Evolutionary conservation across 2,329 filamentous ascomycete genomes (phyloP), one percentile per base, ranked within the genome.

Genomic region (Neofusicoccum parvum): DNA sequence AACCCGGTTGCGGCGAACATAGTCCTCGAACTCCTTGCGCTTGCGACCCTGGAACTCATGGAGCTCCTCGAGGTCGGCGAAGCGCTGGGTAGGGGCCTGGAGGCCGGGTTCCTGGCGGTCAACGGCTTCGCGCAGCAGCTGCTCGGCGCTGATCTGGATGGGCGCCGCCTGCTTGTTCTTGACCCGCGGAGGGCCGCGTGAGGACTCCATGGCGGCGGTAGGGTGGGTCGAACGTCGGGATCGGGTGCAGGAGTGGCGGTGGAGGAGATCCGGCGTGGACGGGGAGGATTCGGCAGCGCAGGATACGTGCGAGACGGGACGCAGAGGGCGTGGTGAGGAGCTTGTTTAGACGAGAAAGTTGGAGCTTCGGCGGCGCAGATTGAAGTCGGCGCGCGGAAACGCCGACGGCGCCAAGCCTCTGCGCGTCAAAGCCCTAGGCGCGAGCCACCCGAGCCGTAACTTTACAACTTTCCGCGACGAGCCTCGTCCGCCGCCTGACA

Each of bases 41-140:
- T 98, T 98, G 69, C 95, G 88, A 64, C 94, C 94, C 80, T 99
- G 95, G 79, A 92, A 97, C 80, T 98, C 95, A 82, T 98, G 94
- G 54, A 99, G 88, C 82, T 99, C 95, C 82, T 99, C 95, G 72
- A 99, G 87, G 73, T 99, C 95, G 70, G 92, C 92, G 73, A 99
- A 98, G 50, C 94, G 90, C 80, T 97, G 94, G 15, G 94, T 97
- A 1, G 95, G 95, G 59, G 92, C 92, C 79, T 97, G 90, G 63
- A 98, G 82, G 46, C 88, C 87, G 39, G 90, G 88, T 80, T 99
- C 95, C 81, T 98, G 95, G 67, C 95, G 89, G 80, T 99, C 95
- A 69, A 98, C 95, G 69, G 95, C 95, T 83, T 99, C 95, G 72
- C 95, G 91, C 49, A 99, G 89, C 69, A 99, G 90, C 83, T 99